These are phyloP conservation scores for Cantharellus cinnabarinus DNA, from an alignment of 768 basidiomycete species.

Conservation along the genomic window DNA sequence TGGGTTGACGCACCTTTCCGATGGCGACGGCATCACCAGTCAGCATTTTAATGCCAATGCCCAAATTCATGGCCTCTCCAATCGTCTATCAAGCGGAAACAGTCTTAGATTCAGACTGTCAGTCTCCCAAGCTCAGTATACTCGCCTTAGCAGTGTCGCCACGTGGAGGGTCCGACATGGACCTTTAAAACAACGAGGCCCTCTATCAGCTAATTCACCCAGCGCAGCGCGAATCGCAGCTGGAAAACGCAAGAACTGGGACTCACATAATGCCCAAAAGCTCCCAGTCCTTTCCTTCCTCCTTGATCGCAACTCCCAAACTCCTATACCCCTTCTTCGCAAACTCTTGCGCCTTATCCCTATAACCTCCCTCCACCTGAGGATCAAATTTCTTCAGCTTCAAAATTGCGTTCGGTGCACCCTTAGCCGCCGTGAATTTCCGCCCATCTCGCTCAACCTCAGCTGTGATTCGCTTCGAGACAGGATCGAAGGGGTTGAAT, in stretches of 20 bases:
- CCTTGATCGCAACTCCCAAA: slow-evolving; percentile 27
- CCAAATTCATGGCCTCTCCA: slow-evolving; percentile 23
- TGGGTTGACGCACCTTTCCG: background rate
- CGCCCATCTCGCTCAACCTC: slow-evolving; percentile 27
- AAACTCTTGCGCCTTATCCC: slow-evolving; percentile 19
- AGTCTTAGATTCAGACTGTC: background rate
- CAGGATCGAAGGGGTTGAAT: slow-evolving; percentile 30
- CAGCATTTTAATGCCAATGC: slow-evolving; percentile 30
- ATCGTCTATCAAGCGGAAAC: slow-evolving; percentile 17
- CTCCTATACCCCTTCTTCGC: slow-evolving; percentile 26
- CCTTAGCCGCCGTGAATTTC: slow-evolving; percentile 24
- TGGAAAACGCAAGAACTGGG: slow-evolving; percentile 1
- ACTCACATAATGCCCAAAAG: slow-evolving; percentile 21
- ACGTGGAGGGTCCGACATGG: slow-evolving; percentile 25
- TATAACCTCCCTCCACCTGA: slow-evolving; percentile 18
- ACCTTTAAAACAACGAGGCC: background rate
- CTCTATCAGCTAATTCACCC: background rate
- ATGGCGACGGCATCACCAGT: slow-evolving; percentile 26
- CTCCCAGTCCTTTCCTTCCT: slow-evolving; percentile 24
- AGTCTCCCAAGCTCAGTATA: background rate
- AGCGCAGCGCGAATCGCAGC: background rate
- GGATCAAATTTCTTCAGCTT: slow-evolving; percentile 20
- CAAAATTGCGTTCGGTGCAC: slow-evolving; percentile 28
- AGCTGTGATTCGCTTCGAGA: slow-evolving; percentile 31
- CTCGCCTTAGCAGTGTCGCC: slow-evolving; percentile 22